phyloP scores from a whole-genome alignment of 345 rosid genomes.

The Excoecaria cochinchinensis region DNA sequence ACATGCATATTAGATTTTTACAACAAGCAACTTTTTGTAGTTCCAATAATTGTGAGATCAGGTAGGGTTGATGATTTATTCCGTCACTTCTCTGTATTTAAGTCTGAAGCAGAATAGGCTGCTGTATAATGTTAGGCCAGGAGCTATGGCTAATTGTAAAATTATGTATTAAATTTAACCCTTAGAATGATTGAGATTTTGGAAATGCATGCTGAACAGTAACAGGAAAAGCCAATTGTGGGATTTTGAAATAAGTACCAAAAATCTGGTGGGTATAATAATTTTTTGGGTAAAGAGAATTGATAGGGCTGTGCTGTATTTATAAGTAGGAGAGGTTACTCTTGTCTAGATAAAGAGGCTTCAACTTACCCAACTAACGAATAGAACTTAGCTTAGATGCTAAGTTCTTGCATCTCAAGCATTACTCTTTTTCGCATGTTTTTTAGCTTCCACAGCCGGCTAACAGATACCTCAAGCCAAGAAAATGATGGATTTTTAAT shows the following conservation, averaged over 20 bases:
- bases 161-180: too few species aligned
- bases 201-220: background rate
- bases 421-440: constrained; percentile 11
- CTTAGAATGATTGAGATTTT: too few species aligned
- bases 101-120: background rate
- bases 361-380: constrained; percentile 53
- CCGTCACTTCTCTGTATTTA: background rate
- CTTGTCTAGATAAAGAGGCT: constrained; percentile 43
- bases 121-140: background rate
- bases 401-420: constrained; percentile 44
- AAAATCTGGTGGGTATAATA: too few species aligned
- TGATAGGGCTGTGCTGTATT: background rate
- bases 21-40: constrained; percentile 13
- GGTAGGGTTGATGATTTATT: background rate
- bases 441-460: constrained; percentile 5
- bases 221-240: background rate
- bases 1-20: constrained; percentile 7
- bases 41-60: constrained; percentile 1
- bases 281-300: background rate
- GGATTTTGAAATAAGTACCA: too few species aligned
- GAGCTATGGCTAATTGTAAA: background rate
- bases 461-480: background rate
- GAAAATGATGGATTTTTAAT: background rate
- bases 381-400: constrained; percentile 30
- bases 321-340: constrained; percentile 18